These are phyloP conservation scores for Tephrocybe rancida DNA, from an alignment of 768 basidiomycete species.

Conservation along the genomic window DNA sequence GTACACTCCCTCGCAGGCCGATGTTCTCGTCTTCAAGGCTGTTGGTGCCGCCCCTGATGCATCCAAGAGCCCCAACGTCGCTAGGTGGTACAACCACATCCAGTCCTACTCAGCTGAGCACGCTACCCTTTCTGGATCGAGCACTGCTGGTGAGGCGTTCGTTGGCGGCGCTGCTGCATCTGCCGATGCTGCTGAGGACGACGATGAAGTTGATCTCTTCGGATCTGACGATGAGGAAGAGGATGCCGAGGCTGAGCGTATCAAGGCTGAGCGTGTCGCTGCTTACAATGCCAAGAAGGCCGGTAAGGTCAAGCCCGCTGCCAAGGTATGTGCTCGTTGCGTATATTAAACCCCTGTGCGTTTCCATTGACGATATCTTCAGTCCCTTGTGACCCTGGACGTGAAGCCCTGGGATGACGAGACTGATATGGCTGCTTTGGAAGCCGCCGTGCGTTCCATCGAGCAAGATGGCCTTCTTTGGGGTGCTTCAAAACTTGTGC, in stretches of 20 bases:
- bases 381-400: constrained; percentile 98
- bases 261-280: constrained; percentile 93
- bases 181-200: constrained; percentile 61
- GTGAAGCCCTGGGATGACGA: constrained; percentile 99
- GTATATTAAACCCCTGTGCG: background rate
- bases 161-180: constrained; percentile 51
- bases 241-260: constrained; percentile 80
- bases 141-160: constrained; percentile 77
- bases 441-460: constrained; percentile 82
- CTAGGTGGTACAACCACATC: constrained; percentile 96
- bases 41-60: constrained; percentile 69
- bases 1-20: constrained; percentile 91
- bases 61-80: constrained; percentile 67
- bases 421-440: constrained; percentile 92
- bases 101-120: constrained; percentile 82
- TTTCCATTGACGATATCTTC: constrained; percentile 12
- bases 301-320: constrained; percentile 80
- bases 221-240: constrained; percentile 83
- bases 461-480: constrained; percentile 91
- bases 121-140: constrained; percentile 80
- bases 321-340: constrained; percentile 60
- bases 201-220: constrained; percentile 85
- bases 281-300: constrained; percentile 95
- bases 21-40: constrained; percentile 89
- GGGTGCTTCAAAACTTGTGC: constrained; percentile 92